These are phyloP conservation scores for Aurinia saxatilis DNA, from an alignment of 345 rosid species.

Conservation along the genomic window DNA sequence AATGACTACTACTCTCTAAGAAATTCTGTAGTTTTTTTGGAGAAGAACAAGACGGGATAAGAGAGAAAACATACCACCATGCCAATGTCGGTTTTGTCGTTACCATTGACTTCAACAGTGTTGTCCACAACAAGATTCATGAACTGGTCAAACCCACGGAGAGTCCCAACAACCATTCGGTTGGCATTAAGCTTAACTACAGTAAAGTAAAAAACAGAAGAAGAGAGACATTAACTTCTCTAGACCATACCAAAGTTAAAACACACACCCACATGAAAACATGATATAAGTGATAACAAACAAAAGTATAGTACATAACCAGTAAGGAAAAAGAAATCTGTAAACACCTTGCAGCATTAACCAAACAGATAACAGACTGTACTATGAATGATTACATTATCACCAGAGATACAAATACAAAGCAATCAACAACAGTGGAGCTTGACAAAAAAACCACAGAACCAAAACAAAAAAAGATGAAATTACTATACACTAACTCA, in stretches of 20 bases:
- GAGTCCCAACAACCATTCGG: conserved; percentile 67
- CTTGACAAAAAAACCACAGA: too few species aligned
- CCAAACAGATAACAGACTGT: neutral
- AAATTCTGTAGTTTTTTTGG: too few species aligned
- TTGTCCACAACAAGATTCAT: conserved; percentile 74
- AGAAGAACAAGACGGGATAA: too few species aligned
- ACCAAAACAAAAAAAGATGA: too few species aligned
- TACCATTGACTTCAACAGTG: conserved; percentile 60
- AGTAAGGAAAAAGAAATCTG: neutral
- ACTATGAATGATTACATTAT: neutral
- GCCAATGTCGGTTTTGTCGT: conserved; percentile 56
- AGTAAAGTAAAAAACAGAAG: neutral
- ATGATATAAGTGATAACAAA: neutral
- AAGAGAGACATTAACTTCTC: conserved; percentile 1
- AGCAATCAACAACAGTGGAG: neutral
- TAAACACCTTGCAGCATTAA: neutral
- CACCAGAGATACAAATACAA: neutral
- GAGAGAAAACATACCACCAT: conserved; percentile 53
- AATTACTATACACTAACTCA: neutral
- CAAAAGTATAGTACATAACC: neutral
- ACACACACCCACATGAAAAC: neutral
- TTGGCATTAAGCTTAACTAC: conserved; percentile 77
- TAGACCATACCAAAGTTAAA: neutral
- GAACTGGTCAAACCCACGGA: conserved; percentile 80
- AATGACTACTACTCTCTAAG: neutral